These are phyloP conservation scores for Fusarium protoensiforme DNA, from an alignment of 2,329 filamentous ascomycete species.

Conservation along the genomic window DNA sequence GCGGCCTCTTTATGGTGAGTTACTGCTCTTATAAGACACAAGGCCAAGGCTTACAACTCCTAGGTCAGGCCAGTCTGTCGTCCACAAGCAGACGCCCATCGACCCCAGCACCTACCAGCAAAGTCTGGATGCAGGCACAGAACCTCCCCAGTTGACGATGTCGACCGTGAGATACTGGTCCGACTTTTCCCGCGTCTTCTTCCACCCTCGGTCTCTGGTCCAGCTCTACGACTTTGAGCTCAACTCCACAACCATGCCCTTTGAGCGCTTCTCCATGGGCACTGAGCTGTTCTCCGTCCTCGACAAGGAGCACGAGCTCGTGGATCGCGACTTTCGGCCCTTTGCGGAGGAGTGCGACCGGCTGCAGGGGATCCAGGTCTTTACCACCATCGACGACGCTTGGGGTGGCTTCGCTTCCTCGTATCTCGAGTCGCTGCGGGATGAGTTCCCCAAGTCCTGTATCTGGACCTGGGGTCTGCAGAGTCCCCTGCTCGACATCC, in stretches of 20 bases:
- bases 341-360: slow-evolving; percentile 95
- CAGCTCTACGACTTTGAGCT: slow-evolving; percentile 91
- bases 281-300: slow-evolving; percentile 79
- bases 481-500: slow-evolving; percentile 63
- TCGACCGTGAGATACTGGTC: slow-evolving; percentile 93
- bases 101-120: slow-evolving; percentile 80
- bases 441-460: slow-evolving; percentile 89
- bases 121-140: slow-evolving; percentile 78
- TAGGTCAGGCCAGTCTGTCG: slow-evolving; percentile 74
- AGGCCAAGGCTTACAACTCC: not conserved
- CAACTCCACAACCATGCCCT: slow-evolving; percentile 82
- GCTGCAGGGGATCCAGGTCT: slow-evolving; percentile 86
- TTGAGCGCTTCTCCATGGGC: slow-evolving; percentile 89
- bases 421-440: slow-evolving; percentile 81
- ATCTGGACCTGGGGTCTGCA: slow-evolving; percentile 91
- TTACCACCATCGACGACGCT: slow-evolving; percentile 78
- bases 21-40: too few species aligned
- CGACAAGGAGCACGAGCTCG: slow-evolving; percentile 83
- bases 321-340: slow-evolving; percentile 89
- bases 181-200: slow-evolving; percentile 93
- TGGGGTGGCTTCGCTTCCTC: slow-evolving; percentile 82
- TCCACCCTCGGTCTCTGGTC: slow-evolving; percentile 87
- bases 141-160: slow-evolving; percentile 73
- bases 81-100: slow-evolving; percentile 77
- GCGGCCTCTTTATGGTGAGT: slow-evolving; percentile 49